Conservation (phyloP, 257 asterid species). For the Solanum habrochaites region DNA sequence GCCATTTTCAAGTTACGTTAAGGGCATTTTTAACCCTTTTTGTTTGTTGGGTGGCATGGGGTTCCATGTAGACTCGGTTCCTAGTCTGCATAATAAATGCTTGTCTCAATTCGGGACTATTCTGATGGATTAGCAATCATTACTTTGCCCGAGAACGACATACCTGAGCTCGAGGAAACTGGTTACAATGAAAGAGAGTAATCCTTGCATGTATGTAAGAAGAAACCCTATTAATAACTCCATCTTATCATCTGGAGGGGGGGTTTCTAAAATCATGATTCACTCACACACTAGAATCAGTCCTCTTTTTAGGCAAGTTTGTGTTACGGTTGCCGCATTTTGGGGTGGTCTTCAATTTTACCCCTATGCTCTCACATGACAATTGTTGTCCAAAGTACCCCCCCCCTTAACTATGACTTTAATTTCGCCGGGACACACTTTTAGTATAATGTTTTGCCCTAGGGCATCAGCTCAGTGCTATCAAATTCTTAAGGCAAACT, state of each 20-base stretch:
- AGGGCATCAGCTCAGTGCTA: background rate
- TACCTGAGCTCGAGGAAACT: constrained; percentile 96
- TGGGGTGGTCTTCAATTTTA: background rate
- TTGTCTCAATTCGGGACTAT: background rate
- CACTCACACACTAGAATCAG: background rate
- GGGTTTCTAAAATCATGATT: background rate
- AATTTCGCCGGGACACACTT: too few relatives aligned
- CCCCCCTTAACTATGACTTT: too few relatives aligned
- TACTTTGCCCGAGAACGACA: constrained; percentile 56
- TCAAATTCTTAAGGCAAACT: background rate
- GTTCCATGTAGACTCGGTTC: background rate
- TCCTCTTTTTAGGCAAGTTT: background rate
- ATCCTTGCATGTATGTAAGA: constrained; percentile 92
- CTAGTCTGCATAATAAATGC: background rate
- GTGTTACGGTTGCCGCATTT: background rate
- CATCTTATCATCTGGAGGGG: background rate
- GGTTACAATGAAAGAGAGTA: constrained; percentile 80
- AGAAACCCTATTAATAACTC: background rate
- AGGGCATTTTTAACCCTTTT: background rate
- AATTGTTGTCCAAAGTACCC: background rate
- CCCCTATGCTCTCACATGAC: background rate
- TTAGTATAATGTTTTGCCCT: too few relatives aligned
- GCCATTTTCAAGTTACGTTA: background rate
- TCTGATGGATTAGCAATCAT: background rate
- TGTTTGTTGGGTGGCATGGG: background rate